Percentiles rank a stretch among this genome's conserved stretches.
These are phyloP conservation scores for Volutella citrinella DNA, from an alignment of 2,329 filamentous ascomycete species.

Conservation along the genomic window DNA sequence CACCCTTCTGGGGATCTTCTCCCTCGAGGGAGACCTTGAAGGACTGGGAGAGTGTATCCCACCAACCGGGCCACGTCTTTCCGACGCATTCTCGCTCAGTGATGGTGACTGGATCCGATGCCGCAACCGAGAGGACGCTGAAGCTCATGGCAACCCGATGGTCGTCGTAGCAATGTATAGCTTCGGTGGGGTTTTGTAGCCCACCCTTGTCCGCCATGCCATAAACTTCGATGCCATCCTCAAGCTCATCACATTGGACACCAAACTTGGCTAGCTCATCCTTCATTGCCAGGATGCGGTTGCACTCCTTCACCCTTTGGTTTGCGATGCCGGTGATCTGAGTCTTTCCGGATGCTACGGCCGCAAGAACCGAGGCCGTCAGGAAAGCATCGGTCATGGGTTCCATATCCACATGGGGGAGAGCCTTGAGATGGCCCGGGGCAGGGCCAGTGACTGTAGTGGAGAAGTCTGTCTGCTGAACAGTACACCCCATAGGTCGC, in stretches of 20 bases:
- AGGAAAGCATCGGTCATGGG: constrained; percentile 99
- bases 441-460: constrained; percentile 92
- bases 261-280: constrained; percentile 93
- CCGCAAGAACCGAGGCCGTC: constrained; percentile 88
- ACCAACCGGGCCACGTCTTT: constrained; percentile 99
- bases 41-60: constrained; percentile 78
- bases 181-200: constrained; percentile 55
- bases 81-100: constrained; percentile 89
- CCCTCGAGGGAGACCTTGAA: constrained; percentile 79
- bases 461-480: constrained; percentile 78
- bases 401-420: constrained; percentile 93
- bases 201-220: constrained; percentile 47
- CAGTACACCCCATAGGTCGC: constrained; percentile 87
- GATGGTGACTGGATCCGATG: constrained; percentile 70
- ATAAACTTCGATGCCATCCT: constrained; percentile 83
- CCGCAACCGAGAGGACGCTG: constrained; percentile 76
- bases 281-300: constrained; percentile 93
- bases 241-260: constrained; percentile 79
- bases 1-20: constrained; percentile 55
- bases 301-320: constrained; percentile 97
- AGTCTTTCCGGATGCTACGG: constrained; percentile 80
- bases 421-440: constrained; percentile 66
- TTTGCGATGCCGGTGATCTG: constrained; percentile 94
- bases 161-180: constrained; percentile 92
- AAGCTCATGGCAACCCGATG: constrained; percentile 99